phyloP scores from a whole-genome alignment of 306 rosid species.

The Argentina anserina region DNA sequence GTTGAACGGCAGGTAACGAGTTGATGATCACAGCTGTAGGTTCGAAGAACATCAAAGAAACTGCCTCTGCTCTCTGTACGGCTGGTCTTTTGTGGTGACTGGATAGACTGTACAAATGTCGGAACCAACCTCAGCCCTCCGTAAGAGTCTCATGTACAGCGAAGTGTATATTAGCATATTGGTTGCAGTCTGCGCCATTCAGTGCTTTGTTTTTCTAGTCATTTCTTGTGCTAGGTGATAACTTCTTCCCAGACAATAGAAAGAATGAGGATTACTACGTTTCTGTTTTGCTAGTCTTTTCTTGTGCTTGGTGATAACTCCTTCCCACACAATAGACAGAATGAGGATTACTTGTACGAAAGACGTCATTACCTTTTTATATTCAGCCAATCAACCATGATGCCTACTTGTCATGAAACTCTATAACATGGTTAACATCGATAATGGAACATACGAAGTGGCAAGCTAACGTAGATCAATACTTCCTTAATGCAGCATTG shows the following conservation, averaged over 20 bases:
- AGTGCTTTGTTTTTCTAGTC: neutral
- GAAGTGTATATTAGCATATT: neutral
- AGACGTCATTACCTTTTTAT: neutral
- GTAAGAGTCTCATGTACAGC: neutral
- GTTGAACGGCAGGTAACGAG: slow-evolving; percentile 4
- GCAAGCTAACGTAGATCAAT: too few relatives aligned
- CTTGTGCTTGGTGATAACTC: neutral
- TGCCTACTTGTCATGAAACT: neutral
- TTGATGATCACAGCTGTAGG: slow-evolving; percentile 5
- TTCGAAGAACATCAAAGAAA: neutral
- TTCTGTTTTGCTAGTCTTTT: neutral
- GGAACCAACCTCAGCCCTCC: neutral
- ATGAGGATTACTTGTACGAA: neutral
- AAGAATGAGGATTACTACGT: neutral
- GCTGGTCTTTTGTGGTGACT: neutral
- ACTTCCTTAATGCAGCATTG: too few relatives aligned
- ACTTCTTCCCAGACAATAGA: neutral
- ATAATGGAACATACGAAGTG: too few relatives aligned
- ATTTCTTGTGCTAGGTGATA: neutral
- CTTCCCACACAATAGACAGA: neutral
- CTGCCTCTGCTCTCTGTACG: neutral
- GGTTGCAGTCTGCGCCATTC: neutral
- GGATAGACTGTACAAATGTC: neutral
- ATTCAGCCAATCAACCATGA: neutral
- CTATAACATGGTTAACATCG: too few relatives aligned